Conservation (phyloP, 2,329 filamentous ascomycete genomes). For the Neofusicoccum umdonicola region DNA sequence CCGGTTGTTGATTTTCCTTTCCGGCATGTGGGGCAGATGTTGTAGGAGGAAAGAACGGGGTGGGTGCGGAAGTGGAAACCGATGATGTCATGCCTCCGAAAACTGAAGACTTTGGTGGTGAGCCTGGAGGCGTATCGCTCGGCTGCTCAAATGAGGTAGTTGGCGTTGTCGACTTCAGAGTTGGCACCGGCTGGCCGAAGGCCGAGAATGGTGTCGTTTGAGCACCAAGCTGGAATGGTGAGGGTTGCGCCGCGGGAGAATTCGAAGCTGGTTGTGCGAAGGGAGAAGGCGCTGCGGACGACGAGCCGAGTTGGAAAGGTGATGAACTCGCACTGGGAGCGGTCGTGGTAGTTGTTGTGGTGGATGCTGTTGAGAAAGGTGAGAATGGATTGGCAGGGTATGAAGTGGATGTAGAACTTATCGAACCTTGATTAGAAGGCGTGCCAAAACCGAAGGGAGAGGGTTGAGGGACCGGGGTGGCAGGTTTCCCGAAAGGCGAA, state of each 20-base stretch:
- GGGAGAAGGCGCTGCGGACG: background rate
- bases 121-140: constrained; percentile 9
- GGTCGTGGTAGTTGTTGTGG: background rate
- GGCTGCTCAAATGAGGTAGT: constrained; percentile 3
- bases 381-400: background rate
- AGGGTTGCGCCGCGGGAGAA: background rate
- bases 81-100: background rate
- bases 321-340: background rate
- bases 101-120: background rate
- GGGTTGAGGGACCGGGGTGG: background rate
- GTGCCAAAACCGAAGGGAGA: background rate
- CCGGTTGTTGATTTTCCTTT: background rate
- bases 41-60: background rate
- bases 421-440: constrained; percentile 1
- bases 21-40: background rate
- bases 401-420: background rate
- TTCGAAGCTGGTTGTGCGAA: background rate
- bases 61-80: background rate
- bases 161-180: background rate
- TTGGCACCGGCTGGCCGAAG: background rate
- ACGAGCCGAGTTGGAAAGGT: background rate
- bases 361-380: constrained; percentile 3
- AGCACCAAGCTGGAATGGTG: background rate
- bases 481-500: constrained; percentile 5
- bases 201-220: background rate